These are phyloP conservation scores for Cercospora sp. DNA, from an alignment of 2,329 filamentous ascomycete genomes.

Conservation along the genomic window DNA sequence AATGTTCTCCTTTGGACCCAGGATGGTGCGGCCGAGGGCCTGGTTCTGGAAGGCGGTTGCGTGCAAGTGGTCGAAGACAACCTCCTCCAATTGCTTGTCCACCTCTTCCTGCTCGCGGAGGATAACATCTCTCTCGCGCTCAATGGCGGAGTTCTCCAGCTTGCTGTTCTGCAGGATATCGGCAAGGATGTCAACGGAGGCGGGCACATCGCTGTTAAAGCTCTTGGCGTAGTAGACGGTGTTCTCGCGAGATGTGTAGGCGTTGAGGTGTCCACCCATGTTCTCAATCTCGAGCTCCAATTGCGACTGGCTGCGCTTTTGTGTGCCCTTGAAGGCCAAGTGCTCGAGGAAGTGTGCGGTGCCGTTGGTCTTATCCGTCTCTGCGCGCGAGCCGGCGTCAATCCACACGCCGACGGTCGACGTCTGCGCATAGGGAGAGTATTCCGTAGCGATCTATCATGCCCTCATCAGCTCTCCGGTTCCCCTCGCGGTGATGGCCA, in stretches of 20 bases:
- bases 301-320: slow-evolving; percentile 93
- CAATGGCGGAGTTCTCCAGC: slow-evolving; percentile 87
- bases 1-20: slow-evolving; percentile 98
- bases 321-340: slow-evolving; percentile 98
- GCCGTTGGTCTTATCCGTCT: slow-evolving; percentile 98
- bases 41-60: slow-evolving; percentile 97
- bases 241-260: slow-evolving; percentile 99
- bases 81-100: slow-evolving; percentile 99
- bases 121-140: slow-evolving; percentile 98
- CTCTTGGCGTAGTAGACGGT: slow-evolving; percentile 99
- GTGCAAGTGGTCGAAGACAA: slow-evolving; percentile 98
- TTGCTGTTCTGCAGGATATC: slow-evolving; percentile 99
- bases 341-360: slow-evolving; percentile 99
- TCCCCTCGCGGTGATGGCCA: background rate
- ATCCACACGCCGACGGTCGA: slow-evolving; percentile 99
- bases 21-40: slow-evolving; percentile 93
- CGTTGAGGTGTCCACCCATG: slow-evolving; percentile 98
- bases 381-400: slow-evolving; percentile 95
- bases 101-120: slow-evolving; percentile 98
- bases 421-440: slow-evolving; percentile 97
- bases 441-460: slow-evolving; percentile 86
- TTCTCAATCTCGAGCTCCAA: slow-evolving; percentile 99
- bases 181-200: slow-evolving; percentile 95
- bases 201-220: slow-evolving; percentile 95
- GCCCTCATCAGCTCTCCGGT: slow-evolving; percentile 21